These are phyloP conservation scores for Incumbomyces lentus DNA, from an alignment of 2,329 filamentous ascomycete species.

Conservation along the genomic window DNA sequence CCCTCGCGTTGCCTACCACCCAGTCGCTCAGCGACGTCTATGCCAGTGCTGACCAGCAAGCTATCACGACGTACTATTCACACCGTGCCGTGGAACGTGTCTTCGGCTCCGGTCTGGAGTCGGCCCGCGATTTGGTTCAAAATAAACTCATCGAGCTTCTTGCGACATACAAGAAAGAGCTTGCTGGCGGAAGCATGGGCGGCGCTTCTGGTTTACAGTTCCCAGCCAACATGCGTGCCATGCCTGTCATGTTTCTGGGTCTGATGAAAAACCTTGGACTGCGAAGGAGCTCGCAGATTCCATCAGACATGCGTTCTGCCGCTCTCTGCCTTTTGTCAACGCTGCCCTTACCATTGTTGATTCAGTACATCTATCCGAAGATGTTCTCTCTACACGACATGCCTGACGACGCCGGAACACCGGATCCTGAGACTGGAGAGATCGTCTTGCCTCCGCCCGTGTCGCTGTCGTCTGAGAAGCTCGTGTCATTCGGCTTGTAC, in stretches of 20 bases:
- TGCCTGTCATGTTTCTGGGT: slow-evolving; percentile 84
- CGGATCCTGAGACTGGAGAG: slow-evolving; percentile 75
- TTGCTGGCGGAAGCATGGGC: slow-evolving; percentile 90
- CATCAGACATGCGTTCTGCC: slow-evolving; percentile 84
- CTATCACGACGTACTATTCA: slow-evolving; percentile 86
- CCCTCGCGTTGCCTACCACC: slow-evolving; percentile 83
- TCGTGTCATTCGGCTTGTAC: slow-evolving; percentile 85
- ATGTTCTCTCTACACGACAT: slow-evolving; percentile 89
- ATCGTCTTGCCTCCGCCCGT: slow-evolving; percentile 75
- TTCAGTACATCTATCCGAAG: slow-evolving; percentile 83
- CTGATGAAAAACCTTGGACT: slow-evolving; percentile 94
- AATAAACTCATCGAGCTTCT: slow-evolving; percentile 85
- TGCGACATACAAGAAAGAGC: slow-evolving; percentile 92
- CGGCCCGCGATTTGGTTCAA: slow-evolving; percentile 81
- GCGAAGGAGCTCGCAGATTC: slow-evolving; percentile 85
- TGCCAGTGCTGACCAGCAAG: slow-evolving; percentile 86
- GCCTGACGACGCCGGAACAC: slow-evolving; percentile 83
- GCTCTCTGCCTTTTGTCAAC: slow-evolving; percentile 92
- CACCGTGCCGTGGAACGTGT: slow-evolving; percentile 95
- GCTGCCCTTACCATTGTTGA: slow-evolving; percentile 74
- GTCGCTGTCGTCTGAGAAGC: slow-evolving; percentile 78
- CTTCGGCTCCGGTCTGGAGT: slow-evolving; percentile 75
- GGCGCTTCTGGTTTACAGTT: slow-evolving; percentile 75
- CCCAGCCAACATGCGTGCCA: slow-evolving; percentile 77
- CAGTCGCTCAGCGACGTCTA: slow-evolving; percentile 84